A percentile compares a stretch with the other conserved stretches of the same genome.
These are phyloP conservation scores for Auxenochlorella protothecoides DNA, from an alignment of 139 green algal species.

Conservation along the genomic window DNA sequence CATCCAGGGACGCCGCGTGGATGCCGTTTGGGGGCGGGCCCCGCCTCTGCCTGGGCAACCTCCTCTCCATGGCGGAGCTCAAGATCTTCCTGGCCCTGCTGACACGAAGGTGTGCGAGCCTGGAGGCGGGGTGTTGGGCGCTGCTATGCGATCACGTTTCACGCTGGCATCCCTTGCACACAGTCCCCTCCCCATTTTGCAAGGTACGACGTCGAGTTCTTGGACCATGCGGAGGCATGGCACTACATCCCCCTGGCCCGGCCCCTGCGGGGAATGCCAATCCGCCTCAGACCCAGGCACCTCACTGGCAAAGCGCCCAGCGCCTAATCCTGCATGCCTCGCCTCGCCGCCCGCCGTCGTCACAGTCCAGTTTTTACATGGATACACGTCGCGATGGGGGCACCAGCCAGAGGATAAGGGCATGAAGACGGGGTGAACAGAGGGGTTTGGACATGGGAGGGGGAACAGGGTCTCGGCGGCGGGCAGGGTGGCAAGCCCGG, in stretches of 20 bases:
- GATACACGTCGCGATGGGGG: too few species aligned
- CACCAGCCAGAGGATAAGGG: too few species aligned
- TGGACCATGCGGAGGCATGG: constrained; percentile 2
- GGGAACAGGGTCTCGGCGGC: too few species aligned
- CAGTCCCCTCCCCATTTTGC: not conserved
- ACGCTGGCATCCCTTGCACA: not conserved
- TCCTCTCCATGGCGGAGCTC: constrained; percentile 13
- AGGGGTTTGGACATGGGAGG: too few species aligned
- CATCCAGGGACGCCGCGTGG: not conserved
- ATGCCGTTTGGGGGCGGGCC: constrained; percentile 19
- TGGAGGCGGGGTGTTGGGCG: not conserved
- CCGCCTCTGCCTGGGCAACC: constrained; percentile 11
- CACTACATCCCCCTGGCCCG: not conserved
- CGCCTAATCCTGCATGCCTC: too few species aligned
- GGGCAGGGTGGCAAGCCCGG: too few species aligned
- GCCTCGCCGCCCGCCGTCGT: too few species aligned
- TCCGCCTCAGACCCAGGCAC: not conserved
- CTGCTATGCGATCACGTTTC: too few species aligned
- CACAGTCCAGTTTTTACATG: too few species aligned
- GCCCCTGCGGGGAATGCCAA: constrained; percentile 9
- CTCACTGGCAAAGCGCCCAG: too few species aligned
- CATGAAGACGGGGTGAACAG: too few species aligned
- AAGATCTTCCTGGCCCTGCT: constrained; percentile 11
- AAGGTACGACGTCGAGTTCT: not conserved
- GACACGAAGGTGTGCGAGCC: not conserved